Percentiles rank a stretch among this genome's conserved stretches.
These are phyloP conservation scores for Epichloe sp. DNA, from an alignment of 2,329 filamentous ascomycete genomes.

Conservation along the genomic window DNA sequence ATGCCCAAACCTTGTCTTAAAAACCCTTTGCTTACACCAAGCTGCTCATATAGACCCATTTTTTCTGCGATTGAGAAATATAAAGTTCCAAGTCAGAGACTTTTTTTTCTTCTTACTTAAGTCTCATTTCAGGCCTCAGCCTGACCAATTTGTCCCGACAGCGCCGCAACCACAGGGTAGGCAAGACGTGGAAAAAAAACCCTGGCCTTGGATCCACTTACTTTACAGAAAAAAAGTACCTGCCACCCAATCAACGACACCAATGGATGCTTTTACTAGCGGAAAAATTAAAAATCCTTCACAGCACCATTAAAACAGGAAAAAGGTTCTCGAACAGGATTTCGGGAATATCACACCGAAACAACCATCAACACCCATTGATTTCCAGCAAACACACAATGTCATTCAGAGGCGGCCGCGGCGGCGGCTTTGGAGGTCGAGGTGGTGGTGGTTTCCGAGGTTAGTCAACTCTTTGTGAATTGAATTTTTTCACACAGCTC, in stretches of 20 bases:
- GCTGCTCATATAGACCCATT: too few species aligned
- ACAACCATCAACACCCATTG: background rate
- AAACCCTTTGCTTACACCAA: too few species aligned
- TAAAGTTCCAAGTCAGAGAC: too few species aligned
- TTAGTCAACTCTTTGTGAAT: background rate
- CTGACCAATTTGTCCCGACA: too few species aligned
- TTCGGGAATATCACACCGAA: background rate
- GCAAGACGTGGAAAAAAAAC: background rate
- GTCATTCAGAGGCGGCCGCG: conserved; percentile 12
- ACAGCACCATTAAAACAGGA: conserved; percentile 1
- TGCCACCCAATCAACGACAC: conserved; percentile 1
- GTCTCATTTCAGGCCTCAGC: too few species aligned
- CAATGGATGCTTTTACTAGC: background rate
- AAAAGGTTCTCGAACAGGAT: conserved; percentile 7
- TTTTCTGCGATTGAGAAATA: too few species aligned
- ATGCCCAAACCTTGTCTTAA: too few species aligned
- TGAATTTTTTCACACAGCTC: background rate
- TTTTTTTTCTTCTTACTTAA: too few species aligned
- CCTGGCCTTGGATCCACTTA: too few species aligned
- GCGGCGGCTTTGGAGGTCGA: conserved; percentile 10
- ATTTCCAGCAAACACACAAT: conserved; percentile 4
- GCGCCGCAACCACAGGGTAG: background rate
- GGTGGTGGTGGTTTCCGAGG: conserved; percentile 10
- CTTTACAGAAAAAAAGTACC: background rate
- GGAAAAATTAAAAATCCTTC: conserved; percentile 6